Evolutionary conservation across 768 basidiomycete genomes (phyloP), one percentile per base, ranked within the genome.

Genomic region (Filobasidium wieringae): DNA sequence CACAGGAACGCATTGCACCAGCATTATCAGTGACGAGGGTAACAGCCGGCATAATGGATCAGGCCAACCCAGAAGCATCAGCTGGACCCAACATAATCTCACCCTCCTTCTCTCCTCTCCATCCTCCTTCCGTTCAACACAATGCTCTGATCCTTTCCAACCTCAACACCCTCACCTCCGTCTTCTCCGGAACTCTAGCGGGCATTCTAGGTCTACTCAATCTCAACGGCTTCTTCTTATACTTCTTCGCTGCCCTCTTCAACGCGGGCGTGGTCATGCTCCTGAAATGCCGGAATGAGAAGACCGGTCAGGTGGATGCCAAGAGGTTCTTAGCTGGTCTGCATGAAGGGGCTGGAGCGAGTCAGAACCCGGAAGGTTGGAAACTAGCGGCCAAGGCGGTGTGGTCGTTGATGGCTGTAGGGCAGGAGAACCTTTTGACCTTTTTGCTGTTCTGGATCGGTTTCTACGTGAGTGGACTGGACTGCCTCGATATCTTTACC

Each of bases 361-460:
- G 1, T 67, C 41, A 22, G 22, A 9, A 9, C 11, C 17, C 29
- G 41, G n/a, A n/a, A 33, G 41, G 50, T 24, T 34, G 47, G 47
- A 64, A 60, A 22, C 41, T 32, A 6, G 54, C 56, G n/a, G 41
- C 34, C 5, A 55, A 40, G 19, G 39, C 81, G 59, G 50, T 55
- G 33, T 75, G 78, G 72, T 86, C 86, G 55, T 75, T 93, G 34
- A 75, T 84, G 47, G 88, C 85, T 61, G 85, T 91, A 0, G 88
- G 88, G 9, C 87, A 90, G 74, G 91, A 95, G 73, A 91, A 89
- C 63, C 76, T 84, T 17, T 88, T 89, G 67, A 88, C 88, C 2
- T 96, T 92, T 67, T 80, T 96, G 58, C 80, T 95, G 29, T 84
- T 86, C 22, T 96, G 91, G 91, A 96, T 91, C 33, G 76, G 93